A percentile compares a stretch with the other conserved stretches of the same genome.
Conservation (phyloP, 192 early-diverging fungal species). For the Coemansia sp. region DNA sequence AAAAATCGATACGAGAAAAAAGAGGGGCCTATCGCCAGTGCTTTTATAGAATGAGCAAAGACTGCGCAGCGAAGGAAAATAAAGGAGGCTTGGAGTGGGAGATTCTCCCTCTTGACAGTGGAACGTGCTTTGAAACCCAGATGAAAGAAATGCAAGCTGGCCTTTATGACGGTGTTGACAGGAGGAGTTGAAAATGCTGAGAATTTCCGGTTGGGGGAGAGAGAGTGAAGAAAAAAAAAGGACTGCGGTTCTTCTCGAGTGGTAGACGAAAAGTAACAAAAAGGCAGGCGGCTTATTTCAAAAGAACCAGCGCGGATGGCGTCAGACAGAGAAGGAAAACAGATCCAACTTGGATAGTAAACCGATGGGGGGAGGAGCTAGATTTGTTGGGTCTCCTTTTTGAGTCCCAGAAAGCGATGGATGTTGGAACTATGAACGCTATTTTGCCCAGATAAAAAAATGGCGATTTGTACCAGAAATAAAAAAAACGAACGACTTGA, state of each 20-base stretch:
- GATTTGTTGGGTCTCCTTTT: conserved; percentile 6
- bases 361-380: background rate
- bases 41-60: too few species aligned
- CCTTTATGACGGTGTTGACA: background rate
- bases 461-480: too few species aligned
- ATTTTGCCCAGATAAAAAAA: background rate
- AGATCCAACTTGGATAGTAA: background rate
- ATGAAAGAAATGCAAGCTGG: background rate
- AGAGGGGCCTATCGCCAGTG: too few species aligned
- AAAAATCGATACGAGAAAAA: too few species aligned
- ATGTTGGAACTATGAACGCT: background rate
- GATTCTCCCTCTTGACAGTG: too few species aligned
- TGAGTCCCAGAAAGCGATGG: conserved; percentile 2
- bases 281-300: background rate
- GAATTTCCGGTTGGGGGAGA: background rate
- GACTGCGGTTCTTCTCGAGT: too few species aligned
- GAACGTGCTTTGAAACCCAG: conserved; percentile 2
- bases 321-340: conserved; percentile 6
- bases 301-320: conserved; percentile 9
- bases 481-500: too few species aligned
- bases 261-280: too few species aligned
- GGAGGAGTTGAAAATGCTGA: background rate
- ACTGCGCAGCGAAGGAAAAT: too few species aligned
- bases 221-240: background rate
- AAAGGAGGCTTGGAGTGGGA: too few species aligned